These are phyloP conservation scores for Asterophora lycoperdoides DNA, from an alignment of 768 basidiomycete species.

Conservation along the genomic window DNA sequence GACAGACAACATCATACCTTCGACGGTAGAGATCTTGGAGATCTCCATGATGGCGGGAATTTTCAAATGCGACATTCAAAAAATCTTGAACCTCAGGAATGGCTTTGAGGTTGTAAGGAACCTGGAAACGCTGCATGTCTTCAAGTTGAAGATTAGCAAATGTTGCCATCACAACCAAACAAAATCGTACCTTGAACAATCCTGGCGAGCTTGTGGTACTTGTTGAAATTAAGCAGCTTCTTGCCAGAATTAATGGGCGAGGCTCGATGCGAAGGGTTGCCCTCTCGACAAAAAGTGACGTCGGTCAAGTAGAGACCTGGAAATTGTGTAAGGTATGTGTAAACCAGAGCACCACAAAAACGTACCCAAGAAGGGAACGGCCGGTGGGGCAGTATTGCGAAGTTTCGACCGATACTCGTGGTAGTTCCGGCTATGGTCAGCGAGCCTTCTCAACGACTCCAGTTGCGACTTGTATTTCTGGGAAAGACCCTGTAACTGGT, in stretches of 20 bases:
- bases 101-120: slow-evolving; percentile 79
- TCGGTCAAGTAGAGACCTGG: slow-evolving; percentile 84
- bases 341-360: slow-evolving; percentile 10
- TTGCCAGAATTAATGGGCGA: slow-evolving; percentile 73
- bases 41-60: slow-evolving; percentile 73
- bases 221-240: slow-evolving; percentile 92
- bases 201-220: slow-evolving; percentile 86
- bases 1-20: slow-evolving; percentile 64
- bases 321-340: slow-evolving; percentile 8
- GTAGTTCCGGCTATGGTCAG: slow-evolving; percentile 89
- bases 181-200: slow-evolving; percentile 66
- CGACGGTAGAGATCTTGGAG: slow-evolving; percentile 82
- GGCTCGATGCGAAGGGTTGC: slow-evolving; percentile 81
- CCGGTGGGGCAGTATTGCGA: slow-evolving; percentile 85
- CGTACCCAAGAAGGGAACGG: slow-evolving; percentile 91
- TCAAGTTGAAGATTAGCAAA: slow-evolving; percentile 2
- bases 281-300: slow-evolving; percentile 93
- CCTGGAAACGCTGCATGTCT: slow-evolving; percentile 94
- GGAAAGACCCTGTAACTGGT: slow-evolving; percentile 57
- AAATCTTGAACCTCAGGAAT: slow-evolving; percentile 88
- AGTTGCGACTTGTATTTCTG: slow-evolving; percentile 81
- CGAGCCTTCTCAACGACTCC: slow-evolving; percentile 76
- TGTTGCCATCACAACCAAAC: neutral
- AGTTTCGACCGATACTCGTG: slow-evolving; percentile 87
- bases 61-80: slow-evolving; percentile 68